Conservation (phyloP, 495 filamentous ascomycete genomes). For the Lophiostoma macrostomum region DNA sequence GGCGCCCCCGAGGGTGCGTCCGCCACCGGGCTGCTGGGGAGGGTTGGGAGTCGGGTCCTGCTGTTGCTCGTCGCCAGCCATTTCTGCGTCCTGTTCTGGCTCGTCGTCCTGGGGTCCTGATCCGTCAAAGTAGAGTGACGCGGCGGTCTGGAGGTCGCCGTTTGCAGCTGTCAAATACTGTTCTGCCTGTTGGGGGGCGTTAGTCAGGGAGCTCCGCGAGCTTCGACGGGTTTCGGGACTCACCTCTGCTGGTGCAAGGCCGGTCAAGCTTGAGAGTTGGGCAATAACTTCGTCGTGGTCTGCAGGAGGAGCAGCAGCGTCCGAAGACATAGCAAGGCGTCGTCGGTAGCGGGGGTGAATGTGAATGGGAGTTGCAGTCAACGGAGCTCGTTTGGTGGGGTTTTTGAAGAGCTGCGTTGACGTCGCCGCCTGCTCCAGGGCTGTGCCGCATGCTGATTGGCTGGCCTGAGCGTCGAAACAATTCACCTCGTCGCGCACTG, state of each 20-base stretch:
- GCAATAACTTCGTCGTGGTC: slow-evolving; percentile 23
- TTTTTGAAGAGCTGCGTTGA: slow-evolving; percentile 1
- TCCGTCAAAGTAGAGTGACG: slow-evolving; percentile 61
- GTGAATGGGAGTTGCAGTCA: neutral
- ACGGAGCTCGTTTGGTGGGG: neutral
- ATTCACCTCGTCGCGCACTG: too few species aligned
- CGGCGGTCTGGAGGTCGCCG: slow-evolving; percentile 69
- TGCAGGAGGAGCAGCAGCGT: slow-evolving; percentile 7
- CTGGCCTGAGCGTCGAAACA: too few species aligned
- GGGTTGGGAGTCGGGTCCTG: slow-evolving; percentile 29
- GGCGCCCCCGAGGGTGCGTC: slow-evolving; percentile 28
- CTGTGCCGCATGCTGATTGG: too few species aligned
- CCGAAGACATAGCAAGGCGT: slow-evolving; percentile 18
- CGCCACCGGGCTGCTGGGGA: slow-evolving; percentile 33
- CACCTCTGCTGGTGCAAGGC: slow-evolving; percentile 62
- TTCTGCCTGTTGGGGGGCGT: slow-evolving; percentile 56
- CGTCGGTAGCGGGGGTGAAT: neutral
- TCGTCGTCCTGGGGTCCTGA: slow-evolving; percentile 54
- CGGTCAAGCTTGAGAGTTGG: slow-evolving; percentile 52
- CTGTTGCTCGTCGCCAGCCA: slow-evolving; percentile 29
- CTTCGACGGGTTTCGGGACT: slow-evolving; percentile 32
- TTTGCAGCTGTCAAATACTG: slow-evolving; percentile 63
- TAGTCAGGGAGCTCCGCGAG: slow-evolving; percentile 12
- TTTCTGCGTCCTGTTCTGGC: slow-evolving; percentile 38
- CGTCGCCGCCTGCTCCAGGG: neutral